Conservation (phyloP, 176 grass and related monocot genomes). For the Urochloa ruziziensis region DNA sequence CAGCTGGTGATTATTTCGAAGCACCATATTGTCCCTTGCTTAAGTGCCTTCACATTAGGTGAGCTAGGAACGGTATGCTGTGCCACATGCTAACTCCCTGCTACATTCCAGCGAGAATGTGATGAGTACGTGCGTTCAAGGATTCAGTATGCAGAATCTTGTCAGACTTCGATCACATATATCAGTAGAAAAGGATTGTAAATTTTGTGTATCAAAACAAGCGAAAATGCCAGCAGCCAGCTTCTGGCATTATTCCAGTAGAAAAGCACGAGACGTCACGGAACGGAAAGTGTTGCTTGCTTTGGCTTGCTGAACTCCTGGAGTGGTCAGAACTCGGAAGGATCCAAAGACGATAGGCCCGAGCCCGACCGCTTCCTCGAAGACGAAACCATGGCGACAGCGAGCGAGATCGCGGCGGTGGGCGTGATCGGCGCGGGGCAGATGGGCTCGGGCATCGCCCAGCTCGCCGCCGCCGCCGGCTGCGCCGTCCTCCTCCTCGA, state of each 20-base stretch:
- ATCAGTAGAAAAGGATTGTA: too few relatives aligned
- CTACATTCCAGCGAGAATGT: too few relatives aligned
- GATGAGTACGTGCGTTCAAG: too few relatives aligned
- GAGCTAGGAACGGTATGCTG: too few relatives aligned
- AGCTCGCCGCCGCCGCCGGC: conserved; percentile 69
- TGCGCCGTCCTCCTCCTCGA: conserved; percentile 70
- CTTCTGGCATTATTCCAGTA: not conserved
- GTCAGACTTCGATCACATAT: too few relatives aligned
- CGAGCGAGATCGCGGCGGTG: conserved; percentile 38
- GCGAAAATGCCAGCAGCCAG: too few relatives aligned
- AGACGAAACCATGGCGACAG: conserved; percentile 35
- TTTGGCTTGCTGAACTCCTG: not conserved
- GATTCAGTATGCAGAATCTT: too few relatives aligned
- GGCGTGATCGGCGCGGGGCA: conserved; percentile 82
- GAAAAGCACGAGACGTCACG: not conserved
- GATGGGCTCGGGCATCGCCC: conserved; percentile 95
- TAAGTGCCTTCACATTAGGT: too few relatives aligned
- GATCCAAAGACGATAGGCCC: not conserved
- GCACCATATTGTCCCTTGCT: too few relatives aligned
- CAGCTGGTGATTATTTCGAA: too few relatives aligned
- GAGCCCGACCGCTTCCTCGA: not conserved
- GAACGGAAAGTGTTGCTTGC: not conserved
- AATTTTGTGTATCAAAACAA: too few relatives aligned
- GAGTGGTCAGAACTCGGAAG: not conserved
- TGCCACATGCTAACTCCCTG: too few relatives aligned